Evolutionary conservation across 73 alveolate species (phyloP).

Genomic region (Symbiodinium natans): DNA sequence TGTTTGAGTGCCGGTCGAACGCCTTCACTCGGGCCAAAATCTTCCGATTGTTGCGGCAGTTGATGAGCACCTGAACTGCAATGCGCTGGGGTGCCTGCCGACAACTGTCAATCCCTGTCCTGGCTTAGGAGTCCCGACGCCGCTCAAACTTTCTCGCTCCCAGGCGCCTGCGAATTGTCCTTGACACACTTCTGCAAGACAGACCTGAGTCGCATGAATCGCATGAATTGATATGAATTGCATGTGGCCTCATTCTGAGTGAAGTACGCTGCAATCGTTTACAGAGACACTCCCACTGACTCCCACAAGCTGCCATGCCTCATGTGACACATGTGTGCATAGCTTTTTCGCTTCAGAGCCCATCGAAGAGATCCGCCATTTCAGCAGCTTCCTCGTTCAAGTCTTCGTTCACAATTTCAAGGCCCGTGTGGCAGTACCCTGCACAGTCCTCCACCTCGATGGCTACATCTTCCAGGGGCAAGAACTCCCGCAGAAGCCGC

Average conservation of each 20-base stretch:
- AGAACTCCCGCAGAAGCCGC: background rate
- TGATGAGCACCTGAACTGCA: constrained; percentile 97
- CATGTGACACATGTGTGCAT: no score
- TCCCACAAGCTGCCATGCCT: no score
- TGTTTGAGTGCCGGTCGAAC: constrained; percentile 99
- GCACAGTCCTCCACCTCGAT: background rate
- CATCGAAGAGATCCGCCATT: constrained; percentile 40
- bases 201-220: constrained; percentile 97
- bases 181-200: constrained; percentile 98
- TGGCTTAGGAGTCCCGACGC: no score
- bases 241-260: no score
- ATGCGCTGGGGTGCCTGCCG: no score
- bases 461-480: background rate
- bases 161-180: constrained; percentile 96
- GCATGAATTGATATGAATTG: no score
- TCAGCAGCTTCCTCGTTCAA: constrained; percentile 23
- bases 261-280: no score
- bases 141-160: background rate
- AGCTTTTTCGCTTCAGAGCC: background rate
- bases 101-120: no score
- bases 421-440: no score
- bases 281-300: no score
- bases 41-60: constrained; percentile 99
- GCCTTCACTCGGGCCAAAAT: constrained; percentile 99
- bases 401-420: no score